These are phyloP conservation scores for Debaryomyces maramus DNA, from an alignment of 805 yeast genomes.

Conservation along the genomic window DNA sequence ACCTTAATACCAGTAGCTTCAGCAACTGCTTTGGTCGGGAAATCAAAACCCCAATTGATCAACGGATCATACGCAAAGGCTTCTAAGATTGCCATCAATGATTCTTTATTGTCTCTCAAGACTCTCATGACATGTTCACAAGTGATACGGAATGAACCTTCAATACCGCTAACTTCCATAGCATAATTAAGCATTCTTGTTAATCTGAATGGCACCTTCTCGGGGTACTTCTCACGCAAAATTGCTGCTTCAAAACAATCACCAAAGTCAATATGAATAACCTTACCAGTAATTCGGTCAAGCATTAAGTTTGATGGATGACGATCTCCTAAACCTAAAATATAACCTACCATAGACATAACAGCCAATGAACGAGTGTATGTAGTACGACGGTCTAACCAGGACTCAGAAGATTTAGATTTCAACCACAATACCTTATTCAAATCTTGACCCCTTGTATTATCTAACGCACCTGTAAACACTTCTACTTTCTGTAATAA, in stretches of 20 bases:
- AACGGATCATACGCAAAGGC: conserved; percentile 98
- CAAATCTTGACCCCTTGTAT: conserved; percentile 93
- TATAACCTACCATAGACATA: conserved; percentile 99
- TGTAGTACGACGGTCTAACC: conserved; percentile 96
- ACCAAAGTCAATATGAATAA: conserved; percentile 96
- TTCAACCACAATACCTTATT: conserved; percentile 96
- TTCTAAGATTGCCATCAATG: conserved; percentile 95
- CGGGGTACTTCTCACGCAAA: conserved; percentile 94
- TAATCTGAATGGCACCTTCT: conserved; percentile 94
- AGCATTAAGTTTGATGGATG: conserved; percentile 97
- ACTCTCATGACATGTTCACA: conserved; percentile 98
- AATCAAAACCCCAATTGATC: conserved; percentile 97
- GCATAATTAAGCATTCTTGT: conserved; percentile 97
- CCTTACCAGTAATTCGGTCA: conserved; percentile 92
- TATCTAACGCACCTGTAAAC: conserved; percentile 91
- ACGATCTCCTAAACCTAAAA: conserved; percentile 94
- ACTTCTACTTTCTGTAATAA: conserved; percentile 92
- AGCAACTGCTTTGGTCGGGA: conserved; percentile 77
- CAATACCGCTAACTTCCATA: conserved; percentile 98
- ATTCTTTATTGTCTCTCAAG: conserved; percentile 88
- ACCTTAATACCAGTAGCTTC: conserved; percentile 71
- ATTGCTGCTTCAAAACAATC: conserved; percentile 99
- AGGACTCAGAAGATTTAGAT: conserved; percentile 92
- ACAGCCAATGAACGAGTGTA: conserved; percentile 95
- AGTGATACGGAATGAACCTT: conserved; percentile 94